phyloP scores from a whole-genome alignment of 441 rosid species.

The Metrosideros polymorpha region DNA sequence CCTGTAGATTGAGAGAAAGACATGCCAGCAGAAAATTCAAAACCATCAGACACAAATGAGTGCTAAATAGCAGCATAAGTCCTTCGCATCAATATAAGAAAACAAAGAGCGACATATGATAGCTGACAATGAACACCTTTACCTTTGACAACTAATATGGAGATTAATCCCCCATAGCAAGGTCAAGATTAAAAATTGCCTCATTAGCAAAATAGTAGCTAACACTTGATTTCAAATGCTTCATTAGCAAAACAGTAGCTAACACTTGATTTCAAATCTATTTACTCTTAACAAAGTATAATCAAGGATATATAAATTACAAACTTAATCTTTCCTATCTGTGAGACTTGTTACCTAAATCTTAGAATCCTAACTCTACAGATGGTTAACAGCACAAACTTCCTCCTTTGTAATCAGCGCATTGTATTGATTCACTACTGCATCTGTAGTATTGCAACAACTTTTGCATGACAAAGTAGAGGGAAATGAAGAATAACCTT shows the following conservation, averaged over 20 bases:
- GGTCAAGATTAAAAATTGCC: neutral
- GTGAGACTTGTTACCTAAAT: neutral
- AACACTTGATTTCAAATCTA: neutral
- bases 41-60: neutral
- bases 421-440: neutral
- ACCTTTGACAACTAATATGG: neutral
- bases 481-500: slow-evolving; percentile 32
- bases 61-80: neutral
- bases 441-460: neutral
- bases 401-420: neutral
- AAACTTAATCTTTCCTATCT: neutral
- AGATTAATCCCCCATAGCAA: neutral
- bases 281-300: neutral
- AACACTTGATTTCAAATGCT: neutral
- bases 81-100: neutral
- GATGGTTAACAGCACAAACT: neutral
- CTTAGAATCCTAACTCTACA: neutral
- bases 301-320: neutral
- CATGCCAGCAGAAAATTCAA: neutral
- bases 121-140: neutral
- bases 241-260: neutral
- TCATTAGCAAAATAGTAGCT: neutral
- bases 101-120: neutral
- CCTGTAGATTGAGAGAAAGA: slow-evolving; percentile 29
- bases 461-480: neutral